Base-by-base conservation (phyloP, 2,329 filamentous ascomycete genomes). In the Fusarium sp. region DNA sequence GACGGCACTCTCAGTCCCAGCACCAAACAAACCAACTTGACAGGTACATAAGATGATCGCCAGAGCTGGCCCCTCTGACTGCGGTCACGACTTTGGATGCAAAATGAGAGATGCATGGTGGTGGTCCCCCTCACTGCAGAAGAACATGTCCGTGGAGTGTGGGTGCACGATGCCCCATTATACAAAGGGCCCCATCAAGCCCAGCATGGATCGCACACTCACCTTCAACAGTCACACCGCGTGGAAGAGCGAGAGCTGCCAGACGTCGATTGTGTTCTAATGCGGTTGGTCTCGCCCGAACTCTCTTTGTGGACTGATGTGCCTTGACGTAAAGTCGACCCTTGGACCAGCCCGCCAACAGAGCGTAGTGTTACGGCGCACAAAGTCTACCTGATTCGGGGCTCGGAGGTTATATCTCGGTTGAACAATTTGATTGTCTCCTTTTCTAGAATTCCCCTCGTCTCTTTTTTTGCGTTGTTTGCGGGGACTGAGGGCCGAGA, bases 301-400 rank as follows among this genome's bases (percentile, higher is more conserved):
- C 53, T 51, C 63, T 46, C 56, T 52, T 58, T 73, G 67, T 73
- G 69, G 71, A 72, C 67, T 69, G 67, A 73, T 67, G 67, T 64
- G 52, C 64, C 67, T 75, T 73, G 72, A 74, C 73, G 69, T 74
- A 74, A n/a, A 69, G 65, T 71, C 63, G 64, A 63, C 44, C 55
- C n/a, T 40, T 55, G 20, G 44, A 50, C 52, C 58, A 51, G 59
- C 40, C 52, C 69, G 62, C 62, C 68, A 62, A 72, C 71, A 70
- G 51, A 63, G 52, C 28, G 44, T 67, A 54, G 57, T 67, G 59
- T 70, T 72, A 65, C 65, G 54, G 70, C 67, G 65, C 65, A 65
- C 70, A 69, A 69, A 53, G 32, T 49, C 67, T 68, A 68, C 73
- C 62, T 65, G 54, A 68, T 73, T 72, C 64, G 68, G 74, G 67